Base-by-base conservation (phyloP, 768 basidiomycete genomes). In the Auricularia sp. region DNA sequence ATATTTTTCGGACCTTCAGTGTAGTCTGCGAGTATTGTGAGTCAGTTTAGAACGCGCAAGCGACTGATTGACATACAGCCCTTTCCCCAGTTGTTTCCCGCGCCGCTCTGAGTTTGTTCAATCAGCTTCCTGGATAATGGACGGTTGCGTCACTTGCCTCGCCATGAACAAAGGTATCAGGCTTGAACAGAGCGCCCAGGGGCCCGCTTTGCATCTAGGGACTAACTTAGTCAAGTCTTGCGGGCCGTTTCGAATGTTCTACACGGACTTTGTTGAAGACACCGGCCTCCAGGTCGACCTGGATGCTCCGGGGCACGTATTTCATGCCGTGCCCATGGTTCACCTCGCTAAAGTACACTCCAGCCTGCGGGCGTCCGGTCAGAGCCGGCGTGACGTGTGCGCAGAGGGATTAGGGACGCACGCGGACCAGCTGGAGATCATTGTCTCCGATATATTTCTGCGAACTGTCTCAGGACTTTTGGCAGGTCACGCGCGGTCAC, bases 251-350 rank as follows among this genome's bases (percentile, higher is more conserved):
- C 14, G 29, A 63, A 18, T 45, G 10, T 51, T 51, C 47, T 39
- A 14, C 18, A 76, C 86, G 63, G 67, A 90, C 89, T 63, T 81
- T 83, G 68, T 95, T 85, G 72, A 88, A 86, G 10, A 97, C 95
- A 10, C 91, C 91, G 7, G 86, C 79, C 74, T 98, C 95, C 54
- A 98, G 79, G 79, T 98, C 95, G 68, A 97, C 77, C 73, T 94
- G 93, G 3, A 97, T 83, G 66, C 90, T 90, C 42, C 95, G 83
- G 11, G 95, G 95, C 6, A 98, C 91, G 69, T 90, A 95, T 77
- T 92, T 92, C 64, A 82, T 77, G 13, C 74, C 73, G 1, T 84
- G 24, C 35, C 65, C 63, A 2, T 45, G 37, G 54, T 64, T 64
- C 11, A 93, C 79, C 73, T 92, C 89, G 11, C 81, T 83, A 72